Base-by-base conservation (phyloP, 306 rosid species). In the Morella rubra region DNA sequence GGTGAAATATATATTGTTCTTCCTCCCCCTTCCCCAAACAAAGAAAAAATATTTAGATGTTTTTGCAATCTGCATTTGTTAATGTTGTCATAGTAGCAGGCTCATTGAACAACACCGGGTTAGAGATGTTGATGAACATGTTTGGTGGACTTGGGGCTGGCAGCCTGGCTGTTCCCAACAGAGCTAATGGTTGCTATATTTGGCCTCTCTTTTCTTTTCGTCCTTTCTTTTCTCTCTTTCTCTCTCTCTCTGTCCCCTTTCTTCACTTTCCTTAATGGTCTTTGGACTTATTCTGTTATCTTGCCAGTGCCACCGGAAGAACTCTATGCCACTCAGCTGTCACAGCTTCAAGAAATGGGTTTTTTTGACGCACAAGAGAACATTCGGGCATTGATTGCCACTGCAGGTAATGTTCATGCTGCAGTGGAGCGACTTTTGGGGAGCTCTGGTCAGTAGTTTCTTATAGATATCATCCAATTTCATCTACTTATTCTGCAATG, bases 331-430 rank as follows among this genome's bases (percentile, higher is more conserved):
- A 80, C 94, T 20, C 97, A 93, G 75, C 89, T 93, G 68, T 72
- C 93, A 5, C 97, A 93, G 84, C 97, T 93, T 82, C 97, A 89
- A 83, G 97, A 93, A 81, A 93, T 93, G 97, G 97, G 97, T 40
- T 93, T 93, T 87, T 89, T 93, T 54, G 96, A 93, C 76, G 86
- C 89, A 1, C 97, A 93, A 84, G 97, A 93, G 85, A 93, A 93
- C 80, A 89, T 93, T 73, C 85, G 84, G 85, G 97, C 97, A 13
- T 89, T 93, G 79, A 77, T 87, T 27, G 96, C 97, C 67, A 90
- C 97, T 1, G 84, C 93, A 22, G 97, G 97, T 75, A 90, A 93
- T 77, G 88, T 93, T 64, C 91, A 90, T 60, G 97, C 97, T 5
- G 97, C 97, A 9, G 90, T 93, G 12, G 97, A 90, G 83, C 91